Percentiles rank a stretch among this genome's conserved stretches.
phyloP scores from a whole-genome alignment of 2,329 filamentous ascomycete species.

The Colletotrichum siamense region DNA sequence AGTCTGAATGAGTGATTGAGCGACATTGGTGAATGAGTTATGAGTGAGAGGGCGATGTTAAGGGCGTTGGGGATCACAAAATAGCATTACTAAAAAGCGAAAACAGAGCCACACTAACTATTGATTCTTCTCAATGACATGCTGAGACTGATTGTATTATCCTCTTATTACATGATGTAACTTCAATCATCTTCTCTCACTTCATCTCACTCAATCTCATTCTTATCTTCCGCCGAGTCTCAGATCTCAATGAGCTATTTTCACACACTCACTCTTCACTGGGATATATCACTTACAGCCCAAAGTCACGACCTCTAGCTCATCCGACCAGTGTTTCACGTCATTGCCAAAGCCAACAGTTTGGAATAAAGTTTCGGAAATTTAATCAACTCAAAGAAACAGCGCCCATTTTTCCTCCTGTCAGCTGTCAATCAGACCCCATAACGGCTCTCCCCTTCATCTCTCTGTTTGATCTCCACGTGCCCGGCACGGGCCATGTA shows the following conservation, averaged over 20 bases:
- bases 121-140: neutral
- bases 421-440: neutral
- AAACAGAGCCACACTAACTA: neutral
- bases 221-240: accelerated
- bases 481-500: neutral
- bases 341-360: neutral
- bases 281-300: neutral
- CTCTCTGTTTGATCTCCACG: neutral
- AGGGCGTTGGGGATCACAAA: neutral
- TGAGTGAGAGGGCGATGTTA: neutral
- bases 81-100: neutral
- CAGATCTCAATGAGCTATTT: neutral
- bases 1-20: neutral
- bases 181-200: neutral
- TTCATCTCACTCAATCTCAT: neutral
- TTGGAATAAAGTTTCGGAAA: neutral
- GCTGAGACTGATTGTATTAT: neutral
- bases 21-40: neutral
- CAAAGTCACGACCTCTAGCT: neutral
- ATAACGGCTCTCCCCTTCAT: neutral
- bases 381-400: neutral
- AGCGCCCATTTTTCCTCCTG: neutral
- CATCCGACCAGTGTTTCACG: neutral
- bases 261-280: neutral
- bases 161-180: neutral